Percentiles rank a stretch among this genome's conserved stretches.
These are phyloP conservation scores for Pestalotiopsis sp. DNA, from an alignment of 2,329 filamentous ascomycete species.

Conservation along the genomic window DNA sequence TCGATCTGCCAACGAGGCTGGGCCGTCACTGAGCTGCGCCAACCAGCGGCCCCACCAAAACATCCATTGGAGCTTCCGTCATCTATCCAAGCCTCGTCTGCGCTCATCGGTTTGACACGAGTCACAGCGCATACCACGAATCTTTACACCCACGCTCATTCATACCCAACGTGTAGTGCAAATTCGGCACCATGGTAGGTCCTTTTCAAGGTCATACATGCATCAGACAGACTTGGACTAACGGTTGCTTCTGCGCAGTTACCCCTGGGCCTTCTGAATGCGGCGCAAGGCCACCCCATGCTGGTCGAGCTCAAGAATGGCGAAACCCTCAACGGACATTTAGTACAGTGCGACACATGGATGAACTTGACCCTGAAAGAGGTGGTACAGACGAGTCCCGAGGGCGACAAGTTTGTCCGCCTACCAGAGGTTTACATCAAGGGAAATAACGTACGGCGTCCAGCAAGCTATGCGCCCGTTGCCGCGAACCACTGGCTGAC, in stretches of 20 bases:
- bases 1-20: neutral
- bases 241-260: slow-evolving; percentile 44
- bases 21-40: neutral
- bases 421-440: slow-evolving; percentile 94
- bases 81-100: slow-evolving; percentile 10
- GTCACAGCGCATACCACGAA: neutral
- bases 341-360: slow-evolving; percentile 98
- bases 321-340: slow-evolving; percentile 91
- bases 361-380: slow-evolving; percentile 99
- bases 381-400: slow-evolving; percentile 93
- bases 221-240: neutral
- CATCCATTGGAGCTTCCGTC: slow-evolving; percentile 8
- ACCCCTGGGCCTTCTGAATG: slow-evolving; percentile 83
- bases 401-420: slow-evolving; percentile 91
- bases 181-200: slow-evolving; percentile 9
- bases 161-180: neutral
- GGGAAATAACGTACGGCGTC: slow-evolving; percentile 85
- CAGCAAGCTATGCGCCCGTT: neutral
- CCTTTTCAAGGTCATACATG: neutral
- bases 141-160: neutral
- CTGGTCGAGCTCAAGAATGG: slow-evolving; percentile 60
- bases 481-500: slow-evolving; percentile 21
- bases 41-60: slow-evolving; percentile 9
- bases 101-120: neutral
- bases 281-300: slow-evolving; percentile 93